Evolutionary conservation across 768 basidiomycete genomes (phyloP), one percentile per base, ranked within the genome.

Genomic region (Bullera alba): DNA sequence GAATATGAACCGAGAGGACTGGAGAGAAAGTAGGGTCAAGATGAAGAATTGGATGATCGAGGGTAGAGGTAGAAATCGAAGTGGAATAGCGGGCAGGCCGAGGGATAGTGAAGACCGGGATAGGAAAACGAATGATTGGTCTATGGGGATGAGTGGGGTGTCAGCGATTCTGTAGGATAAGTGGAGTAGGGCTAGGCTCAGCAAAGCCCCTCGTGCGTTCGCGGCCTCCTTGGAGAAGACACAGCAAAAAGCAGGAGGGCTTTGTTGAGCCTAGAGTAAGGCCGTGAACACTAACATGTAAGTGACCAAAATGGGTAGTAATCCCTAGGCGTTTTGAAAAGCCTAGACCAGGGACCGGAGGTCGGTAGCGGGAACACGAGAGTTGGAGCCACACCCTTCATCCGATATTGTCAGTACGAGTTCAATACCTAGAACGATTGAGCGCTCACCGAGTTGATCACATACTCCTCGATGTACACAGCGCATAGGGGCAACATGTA

Each of bases 71-170:
- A 97, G 79, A 6, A 87, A 73, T 0, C 73, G 76, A 16, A 75
- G 67, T 0, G 90, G 88, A 4, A 95, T 75, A 0, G 91, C 80
- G 0, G 87, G 87, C 10, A 95, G 56, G 12, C 87, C 87, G 34
- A 92, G 72, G 5, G 89, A 86, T 50, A 92, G 85, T 6, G 87
- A 85, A 0, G 92, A 93, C 3, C 92, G 85, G 4, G 92, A 93
- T 52, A 96, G 68, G 75, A 96, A 95, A 39, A 95, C 92, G 35
- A 87, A 87, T 19, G 86, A 81, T 76, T 77, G 73, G 52, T 72
- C 69, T 68, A 28, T 6, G 28, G 32, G 32, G 32, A n/a, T n/a
- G n/a, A n/a, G 50, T 15, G 25, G 36, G 22, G 46, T 14, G 34
- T 55, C 21, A 59, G 55, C 46, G 44, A n/a, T n/a, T n/a, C n/a